A percentile compares a stretch with the other conserved stretches of the same genome.
phyloP scores from a whole-genome alignment of 192 early-diverging fungal genomes.

The Rhizoclosmatium sp. region DNA sequence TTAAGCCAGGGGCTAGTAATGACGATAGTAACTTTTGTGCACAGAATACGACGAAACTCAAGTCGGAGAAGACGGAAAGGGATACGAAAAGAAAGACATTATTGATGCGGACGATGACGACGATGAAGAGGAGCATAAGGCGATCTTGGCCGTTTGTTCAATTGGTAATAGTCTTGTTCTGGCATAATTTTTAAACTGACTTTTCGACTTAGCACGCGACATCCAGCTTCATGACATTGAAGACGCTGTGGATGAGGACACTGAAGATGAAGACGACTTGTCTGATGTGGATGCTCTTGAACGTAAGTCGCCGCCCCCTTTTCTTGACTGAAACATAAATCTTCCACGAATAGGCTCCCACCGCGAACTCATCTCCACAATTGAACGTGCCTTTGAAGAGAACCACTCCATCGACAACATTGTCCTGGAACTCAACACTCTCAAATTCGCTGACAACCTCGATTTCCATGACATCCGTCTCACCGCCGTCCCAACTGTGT shows the following conservation, averaged over 20 bases:
- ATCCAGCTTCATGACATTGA: constrained; percentile 33
- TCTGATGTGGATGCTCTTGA: constrained; percentile 57
- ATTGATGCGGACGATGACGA: constrained; percentile 50
- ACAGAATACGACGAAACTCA: constrained; percentile 42
- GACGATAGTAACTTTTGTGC: neutral
- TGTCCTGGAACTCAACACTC: constrained; percentile 82
- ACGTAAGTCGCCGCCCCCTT: constrained; percentile 1
- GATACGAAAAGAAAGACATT: constrained; percentile 64
- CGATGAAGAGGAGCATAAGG: constrained; percentile 62
- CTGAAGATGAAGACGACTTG: constrained; percentile 59
- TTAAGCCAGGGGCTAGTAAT: neutral
- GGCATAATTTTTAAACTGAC: neutral
- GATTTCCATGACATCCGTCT: constrained; percentile 80
- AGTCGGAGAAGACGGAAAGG: constrained; percentile 67
- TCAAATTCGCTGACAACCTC: constrained; percentile 87
- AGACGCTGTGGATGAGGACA: constrained; percentile 49
- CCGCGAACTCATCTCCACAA: constrained; percentile 73
- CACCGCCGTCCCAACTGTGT: constrained; percentile 74
- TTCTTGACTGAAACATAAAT: neutral
- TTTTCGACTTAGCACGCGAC: constrained; percentile 2
- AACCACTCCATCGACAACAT: constrained; percentile 77
- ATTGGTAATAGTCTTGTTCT: constrained; percentile 8
- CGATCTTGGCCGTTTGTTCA: constrained; percentile 49
- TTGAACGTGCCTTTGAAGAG: constrained; percentile 84
- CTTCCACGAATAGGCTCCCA: constrained; percentile 61